These are phyloP conservation scores for Brasilioporus rufonigricans DNA, from an alignment of 768 basidiomycete genomes.

Conservation along the genomic window DNA sequence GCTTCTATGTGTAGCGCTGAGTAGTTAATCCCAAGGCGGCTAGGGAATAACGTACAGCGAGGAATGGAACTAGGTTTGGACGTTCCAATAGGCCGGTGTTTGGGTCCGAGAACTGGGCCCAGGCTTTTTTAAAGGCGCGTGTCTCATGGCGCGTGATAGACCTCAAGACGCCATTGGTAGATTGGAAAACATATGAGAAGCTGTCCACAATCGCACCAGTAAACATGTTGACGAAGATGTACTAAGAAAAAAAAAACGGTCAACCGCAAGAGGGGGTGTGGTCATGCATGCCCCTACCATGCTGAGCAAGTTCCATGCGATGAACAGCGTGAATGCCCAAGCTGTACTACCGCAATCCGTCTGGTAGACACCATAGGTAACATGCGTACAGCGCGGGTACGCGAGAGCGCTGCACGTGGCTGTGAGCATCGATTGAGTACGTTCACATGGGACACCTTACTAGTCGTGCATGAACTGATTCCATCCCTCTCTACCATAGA, in stretches of 20 bases:
- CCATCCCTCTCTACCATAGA: constrained; percentile 72
- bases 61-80: constrained; percentile 70
- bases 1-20: constrained; percentile 46
- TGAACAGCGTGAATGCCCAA: constrained; percentile 87
- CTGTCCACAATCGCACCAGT: constrained; percentile 96
- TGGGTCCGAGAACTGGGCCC: constrained; percentile 80
- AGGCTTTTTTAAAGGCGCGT: constrained; percentile 91
- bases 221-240: constrained; percentile 95
- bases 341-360: constrained; percentile 85
- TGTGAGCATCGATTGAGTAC: neutral
- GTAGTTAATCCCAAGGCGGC: neutral
- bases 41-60: constrained; percentile 55
- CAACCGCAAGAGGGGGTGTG: constrained; percentile 13
- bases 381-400: constrained; percentile 80
- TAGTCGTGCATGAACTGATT: constrained; percentile 98
- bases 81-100: constrained; percentile 79
- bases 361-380: constrained; percentile 41
- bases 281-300: constrained; percentile 55
- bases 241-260: constrained; percentile 44
- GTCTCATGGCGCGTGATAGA: constrained; percentile 88
- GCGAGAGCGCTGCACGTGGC: constrained; percentile 53
- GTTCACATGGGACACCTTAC: constrained; percentile 36
- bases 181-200: constrained; percentile 94
- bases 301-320: constrained; percentile 92
- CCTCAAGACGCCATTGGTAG: constrained; percentile 68